These are phyloP conservation scores for Asterophora lycoperdoides DNA, from an alignment of 768 basidiomycete species.

Conservation along the genomic window DNA sequence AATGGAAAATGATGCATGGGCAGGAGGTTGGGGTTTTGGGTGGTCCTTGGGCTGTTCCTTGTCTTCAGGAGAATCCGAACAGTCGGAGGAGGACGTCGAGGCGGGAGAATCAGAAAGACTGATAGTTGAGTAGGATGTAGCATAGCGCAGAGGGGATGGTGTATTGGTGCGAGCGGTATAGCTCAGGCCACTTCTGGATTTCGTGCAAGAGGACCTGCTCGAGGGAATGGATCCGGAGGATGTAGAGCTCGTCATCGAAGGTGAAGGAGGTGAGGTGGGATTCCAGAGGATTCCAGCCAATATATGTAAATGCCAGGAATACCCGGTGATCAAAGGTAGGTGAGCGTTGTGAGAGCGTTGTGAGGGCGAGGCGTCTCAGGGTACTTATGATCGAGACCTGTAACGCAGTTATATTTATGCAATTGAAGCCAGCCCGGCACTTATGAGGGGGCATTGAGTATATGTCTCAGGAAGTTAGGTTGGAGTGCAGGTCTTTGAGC, in stretches of 20 bases:
- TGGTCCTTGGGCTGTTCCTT: neutral
- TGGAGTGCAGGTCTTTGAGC: neutral
- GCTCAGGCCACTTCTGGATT: slow-evolving; percentile 1
- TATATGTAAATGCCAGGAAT: no score
- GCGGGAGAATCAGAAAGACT: neutral
- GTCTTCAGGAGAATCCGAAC: neutral
- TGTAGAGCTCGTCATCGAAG: neutral
- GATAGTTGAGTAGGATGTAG: slow-evolving; percentile 11
- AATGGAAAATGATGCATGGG: neutral
- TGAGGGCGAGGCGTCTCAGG: no score
- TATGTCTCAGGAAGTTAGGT: slow-evolving; percentile 12
- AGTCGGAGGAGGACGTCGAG: neutral
- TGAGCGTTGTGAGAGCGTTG: no score
- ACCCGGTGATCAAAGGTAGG: no score
- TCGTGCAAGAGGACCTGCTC: neutral
- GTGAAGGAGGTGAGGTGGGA: neutral
- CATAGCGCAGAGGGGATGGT: slow-evolving; percentile 13
- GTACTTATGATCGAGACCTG: no score
- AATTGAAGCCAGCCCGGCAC: neutral
- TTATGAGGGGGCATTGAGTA: neutral
- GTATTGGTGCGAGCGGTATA: slow-evolving; percentile 12
- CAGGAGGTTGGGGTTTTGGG: neutral
- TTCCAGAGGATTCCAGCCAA: no score
- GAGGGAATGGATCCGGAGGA: neutral
- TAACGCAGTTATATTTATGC: no score